Conservation (phyloP, 768 basidiomycete species). For the Coprinopsis cinerea region DNA sequence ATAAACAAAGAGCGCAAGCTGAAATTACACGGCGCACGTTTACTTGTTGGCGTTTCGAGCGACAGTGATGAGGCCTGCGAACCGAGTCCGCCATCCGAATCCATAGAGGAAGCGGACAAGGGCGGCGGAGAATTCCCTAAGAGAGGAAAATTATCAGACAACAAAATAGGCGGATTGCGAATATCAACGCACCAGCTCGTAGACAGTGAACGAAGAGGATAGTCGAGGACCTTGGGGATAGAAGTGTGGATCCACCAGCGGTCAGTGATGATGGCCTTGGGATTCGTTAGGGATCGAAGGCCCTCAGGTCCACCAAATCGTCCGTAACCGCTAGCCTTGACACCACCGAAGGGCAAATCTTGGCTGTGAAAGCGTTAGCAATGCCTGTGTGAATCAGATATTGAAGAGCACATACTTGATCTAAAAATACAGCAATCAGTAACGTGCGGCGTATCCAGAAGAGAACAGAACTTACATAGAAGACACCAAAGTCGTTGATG, state of each 20-base stretch:
- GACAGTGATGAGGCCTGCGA: conserved; percentile 37
- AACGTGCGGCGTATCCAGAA: not conserved
- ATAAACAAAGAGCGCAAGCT: too few species aligned
- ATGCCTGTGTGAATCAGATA: conserved; percentile 1
- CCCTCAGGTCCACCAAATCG: conserved; percentile 96
- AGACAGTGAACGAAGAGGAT: conserved; percentile 69
- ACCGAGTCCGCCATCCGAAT: conserved; percentile 43
- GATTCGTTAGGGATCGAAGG: conserved; percentile 77
- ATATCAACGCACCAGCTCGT: conserved; percentile 60
- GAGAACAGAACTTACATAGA: conserved; percentile 54
- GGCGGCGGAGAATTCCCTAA: conserved; percentile 46
- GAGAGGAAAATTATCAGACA: not conserved
- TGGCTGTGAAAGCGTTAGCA: conserved; percentile 41
- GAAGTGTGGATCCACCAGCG: conserved; percentile 78
- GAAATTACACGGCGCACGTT: too few species aligned
- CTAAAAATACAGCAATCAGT: conserved; percentile 28
- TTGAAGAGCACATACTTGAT: conserved; percentile 50
- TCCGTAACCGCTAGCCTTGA: conserved; percentile 88
- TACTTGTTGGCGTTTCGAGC: conserved; percentile 30
- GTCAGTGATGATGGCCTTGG: conserved; percentile 84
- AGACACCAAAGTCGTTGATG: conserved; percentile 90
- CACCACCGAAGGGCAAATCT: conserved; percentile 93
- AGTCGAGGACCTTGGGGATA: conserved; percentile 84
- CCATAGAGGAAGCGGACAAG: conserved; percentile 49
- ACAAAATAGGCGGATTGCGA: not conserved